phyloP scores from a whole-genome alignment of 345 rosid species.

The Lagerstroemia speciosa region DNA sequence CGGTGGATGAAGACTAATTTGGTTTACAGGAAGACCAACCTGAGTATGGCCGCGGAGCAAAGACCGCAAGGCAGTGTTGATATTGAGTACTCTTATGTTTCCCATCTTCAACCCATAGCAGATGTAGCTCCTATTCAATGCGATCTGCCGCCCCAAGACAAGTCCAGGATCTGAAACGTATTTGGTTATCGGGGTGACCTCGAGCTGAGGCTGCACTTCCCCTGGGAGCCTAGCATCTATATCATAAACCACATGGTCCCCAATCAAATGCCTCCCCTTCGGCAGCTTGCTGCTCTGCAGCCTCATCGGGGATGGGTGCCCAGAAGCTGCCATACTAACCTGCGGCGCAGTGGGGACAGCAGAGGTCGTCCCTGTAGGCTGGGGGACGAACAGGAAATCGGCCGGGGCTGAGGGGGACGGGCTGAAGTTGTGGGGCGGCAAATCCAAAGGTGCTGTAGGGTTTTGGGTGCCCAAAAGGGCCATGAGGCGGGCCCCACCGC shows the following conservation, averaged over 20 bases:
- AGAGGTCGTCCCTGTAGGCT: constrained; percentile 1
- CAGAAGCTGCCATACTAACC: constrained; percentile 6
- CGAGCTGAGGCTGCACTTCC: constrained; percentile 67
- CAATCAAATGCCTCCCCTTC: constrained; percentile 45
- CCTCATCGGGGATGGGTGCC: constrained; percentile 21
- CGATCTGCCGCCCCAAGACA: constrained; percentile 70
- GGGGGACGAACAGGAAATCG: neutral
- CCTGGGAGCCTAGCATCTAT: constrained; percentile 45
- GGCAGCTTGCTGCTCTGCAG: constrained; percentile 52
- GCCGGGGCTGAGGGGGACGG: constrained; percentile 7
- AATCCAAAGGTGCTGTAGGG: constrained; percentile 19
- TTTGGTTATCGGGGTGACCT: constrained; percentile 71
- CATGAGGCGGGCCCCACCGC: constrained; percentile 10
- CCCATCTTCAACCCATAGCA: constrained; percentile 77
- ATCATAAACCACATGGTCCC: constrained; percentile 42
- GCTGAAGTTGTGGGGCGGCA: constrained; percentile 8
- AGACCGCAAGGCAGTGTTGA: constrained; percentile 61
- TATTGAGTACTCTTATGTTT: constrained; percentile 61
- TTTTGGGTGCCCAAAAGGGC: constrained; percentile 9
- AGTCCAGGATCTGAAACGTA: constrained; percentile 62
- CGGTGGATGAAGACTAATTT: neutral
- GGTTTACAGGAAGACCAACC: constrained; percentile 23
- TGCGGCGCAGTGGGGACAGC: constrained; percentile 16
- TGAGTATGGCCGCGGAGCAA: constrained; percentile 65
- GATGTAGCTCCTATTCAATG: constrained; percentile 61